Evolutionary conservation across 345 rosid genomes (phyloP).

Genomic region (Camelina hispida): DNA sequence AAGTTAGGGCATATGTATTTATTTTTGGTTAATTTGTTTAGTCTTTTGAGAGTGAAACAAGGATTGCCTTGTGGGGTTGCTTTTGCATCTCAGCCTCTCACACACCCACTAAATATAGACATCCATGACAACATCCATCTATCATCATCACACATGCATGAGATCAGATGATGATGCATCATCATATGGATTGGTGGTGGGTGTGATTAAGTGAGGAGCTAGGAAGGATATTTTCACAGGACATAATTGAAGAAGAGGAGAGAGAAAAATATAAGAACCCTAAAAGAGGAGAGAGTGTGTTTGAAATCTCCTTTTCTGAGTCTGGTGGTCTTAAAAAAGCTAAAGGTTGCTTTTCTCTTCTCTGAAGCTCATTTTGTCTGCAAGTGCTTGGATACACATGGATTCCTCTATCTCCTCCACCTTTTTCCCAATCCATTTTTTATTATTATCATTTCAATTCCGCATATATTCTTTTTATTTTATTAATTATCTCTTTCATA

Average conservation of each 20-base stretch:
- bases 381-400: conserved; percentile 69
- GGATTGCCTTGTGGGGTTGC: conserved; percentile 59
- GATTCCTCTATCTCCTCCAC: conserved; percentile 59
- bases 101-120: conserved; percentile 65
- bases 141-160: conserved; percentile 35
- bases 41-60: conserved; percentile 56
- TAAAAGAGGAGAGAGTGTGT: conserved; percentile 50
- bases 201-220: conserved; percentile 39
- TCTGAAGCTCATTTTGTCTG: conserved; percentile 76
- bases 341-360: conserved; percentile 64
- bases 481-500: conserved; percentile 18
- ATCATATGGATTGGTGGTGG: conserved; percentile 33
- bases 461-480: conserved; percentile 27
- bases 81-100: conserved; percentile 44
- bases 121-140: conserved; percentile 28
- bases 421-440: conserved; percentile 36
- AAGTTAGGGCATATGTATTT: conserved; percentile 40
- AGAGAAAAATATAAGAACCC: conserved; percentile 45
- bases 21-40: conserved; percentile 42
- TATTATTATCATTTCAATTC: conserved; percentile 35
- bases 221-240: conserved; percentile 26
- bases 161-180: conserved; percentile 8
- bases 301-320: conserved; percentile 78
- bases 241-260: conserved; percentile 34
- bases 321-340: conserved; percentile 64